Conservation (phyloP, 352 stramenopile genomes). For the Aphanomyces astaci region DNA sequence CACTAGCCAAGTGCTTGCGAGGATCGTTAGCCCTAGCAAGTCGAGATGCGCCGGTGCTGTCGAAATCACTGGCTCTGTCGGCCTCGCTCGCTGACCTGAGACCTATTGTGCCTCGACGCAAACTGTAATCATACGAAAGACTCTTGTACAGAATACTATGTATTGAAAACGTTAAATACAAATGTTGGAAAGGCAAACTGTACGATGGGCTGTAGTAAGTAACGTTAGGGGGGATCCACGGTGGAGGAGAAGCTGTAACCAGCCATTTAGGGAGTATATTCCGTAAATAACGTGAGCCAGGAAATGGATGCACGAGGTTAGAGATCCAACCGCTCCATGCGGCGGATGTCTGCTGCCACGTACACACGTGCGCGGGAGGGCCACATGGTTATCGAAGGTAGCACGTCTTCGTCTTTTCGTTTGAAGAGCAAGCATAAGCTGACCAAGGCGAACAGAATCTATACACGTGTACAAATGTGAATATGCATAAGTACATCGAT, state of each 20-base stretch:
- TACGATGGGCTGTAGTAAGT: too few species aligned
- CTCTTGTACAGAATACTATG: not conserved
- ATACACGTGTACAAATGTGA: not conserved
- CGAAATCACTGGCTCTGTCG: not conserved
- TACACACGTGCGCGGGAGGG: not conserved
- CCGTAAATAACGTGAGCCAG: too few species aligned
- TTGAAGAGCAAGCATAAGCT: conserved; percentile 66
- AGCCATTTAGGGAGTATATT: too few species aligned
- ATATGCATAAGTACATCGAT: too few species aligned
- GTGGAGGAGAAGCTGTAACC: too few species aligned
- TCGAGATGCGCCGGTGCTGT: not conserved
- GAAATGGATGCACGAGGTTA: too few species aligned
- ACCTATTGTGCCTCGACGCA: not conserved
- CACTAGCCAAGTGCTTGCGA: not conserved
- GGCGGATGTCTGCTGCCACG: conserved; percentile 10
- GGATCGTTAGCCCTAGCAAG: not conserved
- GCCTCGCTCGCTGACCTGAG: not conserved
- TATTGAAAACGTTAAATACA: too few species aligned
- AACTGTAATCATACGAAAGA: not conserved
- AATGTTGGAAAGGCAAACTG: too few species aligned
- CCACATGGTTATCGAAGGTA: conserved; percentile 39
- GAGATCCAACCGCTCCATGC: conserved; percentile 7
- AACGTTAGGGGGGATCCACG: too few species aligned
- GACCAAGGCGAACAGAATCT: conserved; percentile 43
- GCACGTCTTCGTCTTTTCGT: conserved; percentile 56